Evolutionary conservation across 2,329 filamentous ascomycete species (phyloP), one percentile per base, ranked within the genome.

Genomic region (Penicillium sp.): DNA sequence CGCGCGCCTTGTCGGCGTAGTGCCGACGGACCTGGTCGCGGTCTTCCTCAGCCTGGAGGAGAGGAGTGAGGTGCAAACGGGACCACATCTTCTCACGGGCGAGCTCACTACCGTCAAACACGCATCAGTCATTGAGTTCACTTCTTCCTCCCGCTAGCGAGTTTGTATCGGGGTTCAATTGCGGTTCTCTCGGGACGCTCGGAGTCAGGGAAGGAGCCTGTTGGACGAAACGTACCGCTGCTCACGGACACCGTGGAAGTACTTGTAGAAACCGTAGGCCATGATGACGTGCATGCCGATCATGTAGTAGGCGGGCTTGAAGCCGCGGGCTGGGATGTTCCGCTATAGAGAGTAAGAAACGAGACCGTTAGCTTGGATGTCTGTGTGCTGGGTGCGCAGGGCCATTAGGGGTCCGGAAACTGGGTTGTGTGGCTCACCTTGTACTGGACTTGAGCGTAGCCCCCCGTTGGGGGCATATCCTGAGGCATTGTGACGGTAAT

Each of bases 71-170:
- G 78, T 97, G 86, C 77, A 99, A 96, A 72, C 94, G 88, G 59
- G 90, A 86, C 94, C 94, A 99, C 85, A 96, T 94, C 82, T 97
- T 99, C 73, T 99, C 94, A 67, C 94, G 90, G 60, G 87, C 90
- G 64, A 96, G 87, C 77, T 99, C 94, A 71, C 92, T 97, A 68
- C 55, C 27, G 0, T n/a, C 18, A 29, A 25, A 46, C 41, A 57
- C 38, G 6, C 39, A 29, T 50, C 29, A 60, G 48, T 55, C 9
- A n/a, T n/a, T 41, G 7, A 15, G 12, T 25, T 42, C 31, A 13
- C 4, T 34, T 25, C 50, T 32, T 34, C 40, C 18, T 18, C 16
- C 10, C 5, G 4, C 7, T 21, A 13, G 4, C 7, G 12, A 9
- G 27, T 29, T 27, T n/a, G 16, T 13, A 18, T 55, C 6, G 34